A percentile compares a stretch with the other conserved stretches of the same genome.
Evolutionary conservation across 73 alveolate genomes (phyloP).

Genomic region (Breviolum minutum): DNA sequence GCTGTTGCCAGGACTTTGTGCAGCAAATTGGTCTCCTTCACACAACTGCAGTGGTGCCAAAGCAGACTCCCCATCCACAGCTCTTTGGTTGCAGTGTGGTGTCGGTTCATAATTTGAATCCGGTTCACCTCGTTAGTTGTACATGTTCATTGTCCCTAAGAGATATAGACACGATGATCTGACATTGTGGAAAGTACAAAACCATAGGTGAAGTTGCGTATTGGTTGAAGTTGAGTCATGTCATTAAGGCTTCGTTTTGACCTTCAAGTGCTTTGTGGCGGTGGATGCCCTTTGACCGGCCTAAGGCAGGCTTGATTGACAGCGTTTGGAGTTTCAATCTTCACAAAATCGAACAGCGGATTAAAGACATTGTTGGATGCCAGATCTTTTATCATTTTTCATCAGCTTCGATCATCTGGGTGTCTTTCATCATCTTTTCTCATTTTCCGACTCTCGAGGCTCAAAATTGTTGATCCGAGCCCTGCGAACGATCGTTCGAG

Average conservation of each 20-base stretch:
- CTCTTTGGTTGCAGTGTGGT: background rate
- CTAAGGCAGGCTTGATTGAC: background rate
- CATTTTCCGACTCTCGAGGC: background rate
- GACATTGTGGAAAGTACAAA: background rate
- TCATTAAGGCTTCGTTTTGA: constrained; percentile 21
- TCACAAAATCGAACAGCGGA: background rate
- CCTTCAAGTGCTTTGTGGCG: constrained; percentile 34
- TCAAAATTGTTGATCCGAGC: background rate
- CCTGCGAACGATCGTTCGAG: constrained; percentile 24
- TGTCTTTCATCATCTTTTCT: background rate
- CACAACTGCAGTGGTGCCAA: constrained; percentile 24
- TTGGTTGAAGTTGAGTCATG: background rate
- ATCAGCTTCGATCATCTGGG: no score
- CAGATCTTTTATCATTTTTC: no score
- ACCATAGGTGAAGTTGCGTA: background rate
- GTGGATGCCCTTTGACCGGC: constrained; percentile 36
- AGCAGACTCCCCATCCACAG: constrained; percentile 53
- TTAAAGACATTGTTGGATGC: no score
- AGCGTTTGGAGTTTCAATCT: no score
- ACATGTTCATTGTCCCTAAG: background rate
- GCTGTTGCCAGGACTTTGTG: constrained; percentile 1
- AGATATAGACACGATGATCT: no score
- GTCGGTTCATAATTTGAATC: background rate
- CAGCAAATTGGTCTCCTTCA: constrained; percentile 28
- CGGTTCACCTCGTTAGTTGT: no score